Evolutionary conservation across 2,329 filamentous ascomycete genomes (phyloP).

Genomic region (Arthrobotrys iridis): DNA sequence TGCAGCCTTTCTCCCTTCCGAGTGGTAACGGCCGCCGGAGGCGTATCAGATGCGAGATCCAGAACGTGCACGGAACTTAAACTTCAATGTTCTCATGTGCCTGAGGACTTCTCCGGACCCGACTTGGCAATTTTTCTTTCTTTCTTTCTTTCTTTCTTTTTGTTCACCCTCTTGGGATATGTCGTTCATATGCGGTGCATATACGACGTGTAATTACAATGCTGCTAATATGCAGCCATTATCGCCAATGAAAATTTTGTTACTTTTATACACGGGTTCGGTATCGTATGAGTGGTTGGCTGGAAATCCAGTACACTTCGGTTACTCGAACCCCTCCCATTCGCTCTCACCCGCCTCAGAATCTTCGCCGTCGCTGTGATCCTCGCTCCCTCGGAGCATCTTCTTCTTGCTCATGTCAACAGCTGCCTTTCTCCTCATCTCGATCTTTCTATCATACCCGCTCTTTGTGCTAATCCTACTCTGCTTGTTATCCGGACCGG

Average conservation of each 20-base stretch:
- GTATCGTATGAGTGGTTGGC: no score
- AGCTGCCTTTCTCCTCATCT: conserved; percentile 73
- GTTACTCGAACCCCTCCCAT: conserved; percentile 44
- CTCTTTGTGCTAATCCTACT: conserved; percentile 84
- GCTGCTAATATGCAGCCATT: no score
- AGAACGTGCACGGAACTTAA: not conserved
- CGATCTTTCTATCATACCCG: conserved; percentile 75
- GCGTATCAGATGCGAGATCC: conserved; percentile 16
- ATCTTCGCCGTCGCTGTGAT: not conserved
- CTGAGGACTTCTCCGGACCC: conserved; percentile 25
- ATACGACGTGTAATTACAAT: not conserved
- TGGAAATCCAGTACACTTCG: not conserved
- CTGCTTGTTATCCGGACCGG: conserved; percentile 62
- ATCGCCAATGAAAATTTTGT: no score
- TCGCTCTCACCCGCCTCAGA: conserved; percentile 35
- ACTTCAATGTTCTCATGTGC: not conserved
- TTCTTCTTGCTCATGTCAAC: conserved; percentile 71
- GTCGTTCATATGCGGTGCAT: not conserved
- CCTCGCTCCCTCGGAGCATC: conserved; percentile 56
- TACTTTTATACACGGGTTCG: not conserved
- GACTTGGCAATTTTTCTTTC: not conserved
- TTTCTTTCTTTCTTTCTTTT: no score
- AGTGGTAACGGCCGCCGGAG: not conserved
- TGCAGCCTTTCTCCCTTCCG: not conserved
- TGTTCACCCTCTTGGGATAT: not conserved